These are phyloP conservation scores for Castanea mollissima DNA, from an alignment of 306 rosid species.

Conservation along the genomic window DNA sequence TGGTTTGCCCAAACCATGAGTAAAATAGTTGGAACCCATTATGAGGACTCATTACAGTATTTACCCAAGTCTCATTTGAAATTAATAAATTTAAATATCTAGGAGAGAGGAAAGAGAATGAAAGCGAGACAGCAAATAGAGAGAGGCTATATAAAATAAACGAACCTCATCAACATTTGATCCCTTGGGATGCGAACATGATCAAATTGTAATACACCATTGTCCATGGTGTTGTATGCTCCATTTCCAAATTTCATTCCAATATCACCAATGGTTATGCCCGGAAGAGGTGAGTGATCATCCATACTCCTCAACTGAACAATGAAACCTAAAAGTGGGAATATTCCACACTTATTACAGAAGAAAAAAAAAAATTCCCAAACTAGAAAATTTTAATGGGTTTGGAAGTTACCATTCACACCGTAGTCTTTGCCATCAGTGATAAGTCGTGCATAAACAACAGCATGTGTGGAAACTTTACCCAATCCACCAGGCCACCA, in stretches of 20 bases:
- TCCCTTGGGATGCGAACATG: slow-evolving; percentile 85
- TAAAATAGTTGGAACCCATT: not conserved
- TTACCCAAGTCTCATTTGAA: not conserved
- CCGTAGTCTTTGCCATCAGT: slow-evolving; percentile 71
- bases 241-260: slow-evolving; percentile 93
- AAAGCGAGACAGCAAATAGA: not conserved
- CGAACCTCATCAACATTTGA: slow-evolving; percentile 95
- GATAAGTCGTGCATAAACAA: slow-evolving; percentile 85
- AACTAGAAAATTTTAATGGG: slow-evolving; percentile 7
- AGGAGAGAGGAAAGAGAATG: not conserved
- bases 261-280: slow-evolving; percentile 87
- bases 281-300: slow-evolving; percentile 86
- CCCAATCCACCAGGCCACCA: slow-evolving; percentile 99
- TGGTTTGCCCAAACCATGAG: not conserved
- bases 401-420: slow-evolving; percentile 65
- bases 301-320: slow-evolving; percentile 96
- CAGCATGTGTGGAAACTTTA: slow-evolving; percentile 79
- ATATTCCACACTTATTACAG: slow-evolving; percentile 11
- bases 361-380: slow-evolving; percentile 4
- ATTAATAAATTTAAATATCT: not conserved
- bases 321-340: slow-evolving; percentile 67
- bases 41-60: not conserved
- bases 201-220: slow-evolving; percentile 78
- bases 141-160: not conserved
- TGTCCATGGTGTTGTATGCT: slow-evolving; percentile 94